Percentiles rank a stretch among this genome's conserved stretches.
Conservation (phyloP, 805 yeast genomes). For the Torulaspora delbrueckii region DNA sequence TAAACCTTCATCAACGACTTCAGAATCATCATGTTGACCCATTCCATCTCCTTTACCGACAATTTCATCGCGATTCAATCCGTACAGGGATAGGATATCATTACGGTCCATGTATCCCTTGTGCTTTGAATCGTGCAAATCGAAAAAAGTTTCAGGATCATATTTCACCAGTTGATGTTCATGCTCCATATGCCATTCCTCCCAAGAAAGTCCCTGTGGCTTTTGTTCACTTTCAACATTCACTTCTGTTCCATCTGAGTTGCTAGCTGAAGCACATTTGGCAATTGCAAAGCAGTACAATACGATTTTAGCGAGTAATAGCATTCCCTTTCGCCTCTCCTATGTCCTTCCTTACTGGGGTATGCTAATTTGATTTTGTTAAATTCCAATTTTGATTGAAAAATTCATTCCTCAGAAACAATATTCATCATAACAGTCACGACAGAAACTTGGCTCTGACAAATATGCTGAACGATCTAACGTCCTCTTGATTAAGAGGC, state of each 20-base stretch:
- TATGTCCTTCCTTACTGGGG: neutral
- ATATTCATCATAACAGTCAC: constrained; percentile 36
- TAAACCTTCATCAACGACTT: constrained; percentile 52
- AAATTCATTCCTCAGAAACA: constrained; percentile 33
- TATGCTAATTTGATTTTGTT: neutral
- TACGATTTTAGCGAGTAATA: neutral
- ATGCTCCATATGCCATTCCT: constrained; percentile 82
- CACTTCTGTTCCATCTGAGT: constrained; percentile 17
- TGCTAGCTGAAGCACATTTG: constrained; percentile 8
- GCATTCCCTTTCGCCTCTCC: neutral
- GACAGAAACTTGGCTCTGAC: constrained; percentile 35
- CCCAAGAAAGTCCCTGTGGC: constrained; percentile 64
- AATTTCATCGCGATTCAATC: constrained; percentile 62
- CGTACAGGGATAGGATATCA: constrained; percentile 79
- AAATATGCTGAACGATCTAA: constrained; percentile 36
- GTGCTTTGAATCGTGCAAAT: constrained; percentile 65
- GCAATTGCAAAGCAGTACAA: constrained; percentile 5
- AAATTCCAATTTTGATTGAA: neutral
- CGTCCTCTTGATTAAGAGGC: constrained; percentile 51
- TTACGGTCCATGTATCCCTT: constrained; percentile 49
- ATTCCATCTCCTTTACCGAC: constrained; percentile 89
- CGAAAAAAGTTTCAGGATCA: constrained; percentile 73
- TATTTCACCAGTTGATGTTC: constrained; percentile 78
- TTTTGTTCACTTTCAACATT: constrained; percentile 37
- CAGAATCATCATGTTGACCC: constrained; percentile 70